Base-by-base conservation (phyloP, 257 asterid species). In the Solanum medicagineum region DNA sequence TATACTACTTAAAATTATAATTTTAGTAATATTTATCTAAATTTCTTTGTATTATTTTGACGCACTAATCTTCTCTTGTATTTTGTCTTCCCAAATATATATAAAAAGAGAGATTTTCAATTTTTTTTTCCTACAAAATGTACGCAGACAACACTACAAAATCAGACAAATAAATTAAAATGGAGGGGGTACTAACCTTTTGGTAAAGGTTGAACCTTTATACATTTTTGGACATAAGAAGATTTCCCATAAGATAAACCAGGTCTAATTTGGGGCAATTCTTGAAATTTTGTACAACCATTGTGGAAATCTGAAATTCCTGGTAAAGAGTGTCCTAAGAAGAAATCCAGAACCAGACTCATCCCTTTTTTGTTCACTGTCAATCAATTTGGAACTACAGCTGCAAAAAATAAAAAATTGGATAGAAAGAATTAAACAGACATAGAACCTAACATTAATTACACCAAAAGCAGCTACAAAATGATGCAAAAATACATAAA, bases 301-400 rank as follows among this genome's bases (percentile, higher is more conserved):
- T 13, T 44, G 26, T 40, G 56, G 57, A 14, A 16, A 69, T 49
- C 66, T 59, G 56, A 84, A 82, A 29, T 82, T 57, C 80, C 54
- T 86, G 84, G 79, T 60, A 84, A 29, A 79, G 66, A 59, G 87
- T 62, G 83, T 44, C 88, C 85, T 32, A 13, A 88, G 45, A 83
- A 86, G 74, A 87, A 81, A 77, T 84, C 86, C 77, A 89, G 69
- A 87, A 81, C 84, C 84, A 83, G 88, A 87, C 84, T 89, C 98
- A 94, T 94, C 81, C 83, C 85, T 85, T 8, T 53, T 5, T 53
- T 79, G 11, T 53, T 26, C 44, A 26, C 49, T 53, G 2, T 53
- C 26, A 10, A 79, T 53, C 49, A 26, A 16, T 55, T 79, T 17
- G 13, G 29, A 79, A 79, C 29, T 53, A 53, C 63, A 51, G 5